phyloP scores from a whole-genome alignment of 257 asterid species.

The Buddleja alternifolia region DNA sequence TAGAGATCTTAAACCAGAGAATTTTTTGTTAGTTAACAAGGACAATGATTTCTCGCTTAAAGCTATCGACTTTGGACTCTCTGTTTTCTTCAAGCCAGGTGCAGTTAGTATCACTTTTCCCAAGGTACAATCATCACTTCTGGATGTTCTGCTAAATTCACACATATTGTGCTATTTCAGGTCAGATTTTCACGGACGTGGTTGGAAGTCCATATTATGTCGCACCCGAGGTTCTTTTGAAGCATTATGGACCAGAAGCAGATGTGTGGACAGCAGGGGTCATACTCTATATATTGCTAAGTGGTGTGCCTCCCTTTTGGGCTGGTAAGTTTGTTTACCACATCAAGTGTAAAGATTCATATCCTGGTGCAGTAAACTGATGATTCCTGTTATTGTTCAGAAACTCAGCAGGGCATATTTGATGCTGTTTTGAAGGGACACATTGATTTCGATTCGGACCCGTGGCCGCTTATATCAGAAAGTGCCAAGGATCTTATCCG shows the following conservation, averaged over 20 bases:
- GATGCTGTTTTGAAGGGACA: conserved; percentile 85
- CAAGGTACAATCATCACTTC: background rate
- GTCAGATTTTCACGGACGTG: conserved; percentile 88
- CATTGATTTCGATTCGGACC: conserved; percentile 81
- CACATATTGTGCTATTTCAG: conserved; percentile 44
- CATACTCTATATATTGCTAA: conserved; percentile 79
- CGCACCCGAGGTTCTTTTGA: conserved; percentile 93
- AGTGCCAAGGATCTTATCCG: conserved; percentile 86
- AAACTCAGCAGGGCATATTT: conserved; percentile 87
- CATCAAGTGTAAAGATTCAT: background rate
- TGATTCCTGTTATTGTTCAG: conserved; percentile 45
- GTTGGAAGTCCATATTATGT: conserved; percentile 98
- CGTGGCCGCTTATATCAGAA: conserved; percentile 83
- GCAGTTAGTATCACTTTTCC: background rate
- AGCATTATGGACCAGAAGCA: conserved; percentile 92
- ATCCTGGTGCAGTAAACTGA: conserved; percentile 14
- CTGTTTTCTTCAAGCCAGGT: conserved; percentile 98
- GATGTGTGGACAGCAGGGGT: conserved; percentile 99
- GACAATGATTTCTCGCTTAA: conserved; percentile 91
- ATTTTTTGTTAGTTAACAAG: conserved; percentile 85
- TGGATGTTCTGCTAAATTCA: conserved; percentile 24
- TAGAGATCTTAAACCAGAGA: conserved; percentile 93
- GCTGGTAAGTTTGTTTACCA: conserved; percentile 60
- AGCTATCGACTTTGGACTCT: conserved; percentile 96
- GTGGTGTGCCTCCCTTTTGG: conserved; percentile 99